Base-by-base conservation (phyloP, 768 basidiomycete genomes). In the Hydnomerulius pinastri region DNA sequence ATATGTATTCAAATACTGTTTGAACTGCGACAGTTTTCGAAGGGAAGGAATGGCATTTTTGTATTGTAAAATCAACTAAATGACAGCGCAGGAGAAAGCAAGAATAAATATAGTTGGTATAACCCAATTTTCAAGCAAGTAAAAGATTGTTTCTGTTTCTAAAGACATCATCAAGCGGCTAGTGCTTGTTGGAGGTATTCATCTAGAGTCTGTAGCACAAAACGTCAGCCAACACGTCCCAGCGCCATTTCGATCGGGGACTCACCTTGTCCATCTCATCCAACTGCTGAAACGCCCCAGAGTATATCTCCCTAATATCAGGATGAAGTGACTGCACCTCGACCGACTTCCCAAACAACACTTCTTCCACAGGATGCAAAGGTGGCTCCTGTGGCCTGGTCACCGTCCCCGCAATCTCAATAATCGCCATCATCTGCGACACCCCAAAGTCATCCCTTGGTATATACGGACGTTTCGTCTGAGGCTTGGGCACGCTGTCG, bases 391-490 rank as follows among this genome's bases (percentile, higher is more conserved):
- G 60, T 43, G 62, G 65, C 49, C 68, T 74, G 27, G 65, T 60
- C 46, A 72, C 60, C 33, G 67, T 63, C 21, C 82, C 83, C 28
- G 77, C 76, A 30, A 79, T 77, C 66, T 93, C 87, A 48, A 97
- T 92, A 36, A 95, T 77, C 21, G 90, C 86, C 79, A 97, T 79
- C 90, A 97, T 93, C 44, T 85, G 78, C 7, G 81, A 71, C 21
- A 96, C 73, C 2, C 94, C 94, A 69, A 95, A 95, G 66, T 95
- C 92, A 62, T 95, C 85, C 53, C 77, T 79, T n/a, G 81, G 81
- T 41, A 87, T 68, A 36, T 80, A 64, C 28, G 77, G 73, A 38
- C 70, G 78, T 54, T 74, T 81, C 38, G 29, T 7, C 35, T 71
- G 70, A 2, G 72, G 64, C 49, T 72, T 77, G 30, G 60, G 46